phyloP scores from a whole-genome alignment of 2,329 filamentous ascomycete species.

The Talaromyces sp. region DNA sequence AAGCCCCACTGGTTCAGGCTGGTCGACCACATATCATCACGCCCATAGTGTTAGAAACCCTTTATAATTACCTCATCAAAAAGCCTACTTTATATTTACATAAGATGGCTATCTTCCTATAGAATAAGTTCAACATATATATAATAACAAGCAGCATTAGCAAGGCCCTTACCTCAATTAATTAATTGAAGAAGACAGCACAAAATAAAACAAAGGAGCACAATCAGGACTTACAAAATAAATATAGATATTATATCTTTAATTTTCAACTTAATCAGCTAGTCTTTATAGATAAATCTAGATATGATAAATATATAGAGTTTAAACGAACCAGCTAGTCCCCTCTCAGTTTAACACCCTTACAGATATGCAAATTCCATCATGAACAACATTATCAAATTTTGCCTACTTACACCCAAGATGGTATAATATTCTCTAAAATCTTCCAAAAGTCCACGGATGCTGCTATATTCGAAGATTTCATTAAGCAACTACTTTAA shows the following conservation, averaged over 20 bases:
- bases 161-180: constrained; percentile 13
- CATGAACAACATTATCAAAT: constrained; percentile 23
- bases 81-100: constrained; percentile 26
- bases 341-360: constrained; percentile 24
- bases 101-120: constrained; percentile 28
- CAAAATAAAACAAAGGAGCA: constrained; percentile 25
- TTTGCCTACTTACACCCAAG: constrained; percentile 28
- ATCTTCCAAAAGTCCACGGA: constrained; percentile 22
- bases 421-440: constrained; percentile 4
- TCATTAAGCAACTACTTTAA: constrained; percentile 22
- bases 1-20: too few species aligned
- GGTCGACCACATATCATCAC: constrained; percentile 17
- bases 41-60: constrained; percentile 22
- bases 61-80: constrained; percentile 25
- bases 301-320: constrained; percentile 15
- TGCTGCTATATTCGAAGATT: constrained; percentile 25
- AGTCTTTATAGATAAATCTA: too few species aligned
- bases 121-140: constrained; percentile 20
- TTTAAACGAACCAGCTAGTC: constrained; percentile 35
- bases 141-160: constrained; percentile 20
- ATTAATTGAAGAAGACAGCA: constrained; percentile 20
- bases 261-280: too few species aligned
- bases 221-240: constrained; percentile 10
- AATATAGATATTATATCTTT: too few species aligned
- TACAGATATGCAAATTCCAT: constrained; percentile 19